A percentile compares a stretch with the other conserved stretches of the same genome.
Conservation (phyloP, 2,329 filamentous ascomycete species). For the Annulohypoxylon truncatum region DNA sequence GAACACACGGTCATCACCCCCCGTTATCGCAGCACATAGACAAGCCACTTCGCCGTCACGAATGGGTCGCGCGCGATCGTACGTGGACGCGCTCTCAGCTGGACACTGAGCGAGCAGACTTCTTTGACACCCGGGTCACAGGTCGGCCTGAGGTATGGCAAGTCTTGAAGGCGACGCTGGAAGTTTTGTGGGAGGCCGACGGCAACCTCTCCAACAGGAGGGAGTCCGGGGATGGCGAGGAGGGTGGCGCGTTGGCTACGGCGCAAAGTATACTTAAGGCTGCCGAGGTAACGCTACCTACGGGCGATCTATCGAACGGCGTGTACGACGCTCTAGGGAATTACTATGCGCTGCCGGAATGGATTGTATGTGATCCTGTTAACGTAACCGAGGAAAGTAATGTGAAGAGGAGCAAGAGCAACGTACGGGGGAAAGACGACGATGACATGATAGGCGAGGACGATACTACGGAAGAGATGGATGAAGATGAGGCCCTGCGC, state of each 20-base stretch:
- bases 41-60: constrained; percentile 72
- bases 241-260: constrained; percentile 63
- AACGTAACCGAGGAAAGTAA: constrained; percentile 58
- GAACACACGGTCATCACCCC: constrained; percentile 49
- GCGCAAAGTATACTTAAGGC: constrained; percentile 86
- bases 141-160: constrained; percentile 84
- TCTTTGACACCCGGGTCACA: constrained; percentile 90
- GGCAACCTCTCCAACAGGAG: constrained; percentile 23
- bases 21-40: constrained; percentile 75
- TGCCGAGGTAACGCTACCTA: constrained; percentile 79
- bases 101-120: constrained; percentile 78
- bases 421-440: constrained; percentile 43
- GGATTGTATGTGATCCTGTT: constrained; percentile 74
- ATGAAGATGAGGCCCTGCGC: constrained; percentile 53
- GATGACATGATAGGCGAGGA: constrained; percentile 46
- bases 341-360: constrained; percentile 75
- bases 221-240: constrained; percentile 45
- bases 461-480: constrained; percentile 44
- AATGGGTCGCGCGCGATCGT: constrained; percentile 72
- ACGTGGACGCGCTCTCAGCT: constrained; percentile 78
- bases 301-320: constrained; percentile 76
- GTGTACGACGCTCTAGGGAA: constrained; percentile 78
- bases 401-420: constrained; percentile 38
- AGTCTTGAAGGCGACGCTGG: constrained; percentile 74
- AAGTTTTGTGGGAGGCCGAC: constrained; percentile 72